Percentiles rank a stretch among this genome's conserved stretches.
phyloP scores from a whole-genome alignment of 2,329 filamentous ascomycete genomes.

The Aspergillus amoenus region DNA sequence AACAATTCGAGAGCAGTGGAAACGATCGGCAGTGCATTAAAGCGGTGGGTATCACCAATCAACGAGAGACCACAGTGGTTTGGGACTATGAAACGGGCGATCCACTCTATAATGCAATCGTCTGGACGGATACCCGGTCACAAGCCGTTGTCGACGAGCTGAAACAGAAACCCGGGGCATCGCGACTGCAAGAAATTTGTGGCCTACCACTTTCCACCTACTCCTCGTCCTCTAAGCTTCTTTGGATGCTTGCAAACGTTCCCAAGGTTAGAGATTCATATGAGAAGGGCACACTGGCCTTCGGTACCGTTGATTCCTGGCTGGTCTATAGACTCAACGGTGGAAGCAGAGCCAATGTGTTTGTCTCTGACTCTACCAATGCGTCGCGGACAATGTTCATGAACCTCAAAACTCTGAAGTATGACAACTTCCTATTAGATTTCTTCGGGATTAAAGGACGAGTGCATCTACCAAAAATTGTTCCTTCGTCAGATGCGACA shows the following conservation, averaged over 20 bases:
- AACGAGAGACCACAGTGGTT: conserved; percentile 82
- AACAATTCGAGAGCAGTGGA: conserved; percentile 66
- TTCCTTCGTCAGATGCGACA: conserved; percentile 71
- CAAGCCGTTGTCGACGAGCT: conserved; percentile 72
- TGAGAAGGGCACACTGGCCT: conserved; percentile 70
- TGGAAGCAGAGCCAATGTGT: conserved; percentile 63
- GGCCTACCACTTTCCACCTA: conserved; percentile 85
- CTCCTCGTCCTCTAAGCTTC: conserved; percentile 77
- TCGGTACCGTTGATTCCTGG: conserved; percentile 88
- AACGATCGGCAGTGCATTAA: conserved; percentile 65
- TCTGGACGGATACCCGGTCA: conserved; percentile 86
- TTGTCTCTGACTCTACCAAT: conserved; percentile 84
- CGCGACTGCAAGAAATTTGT: conserved; percentile 66
- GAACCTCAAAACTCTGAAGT: conserved; percentile 75
- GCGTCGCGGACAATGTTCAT: conserved; percentile 92
- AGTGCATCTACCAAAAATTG: conserved; percentile 73
- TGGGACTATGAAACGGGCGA: conserved; percentile 81
- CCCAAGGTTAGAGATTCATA: conserved; percentile 70
- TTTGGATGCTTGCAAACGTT: conserved; percentile 78
- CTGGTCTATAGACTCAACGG: conserved; percentile 78
- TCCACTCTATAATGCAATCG: conserved; percentile 78
- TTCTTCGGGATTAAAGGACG: conserved; percentile 79
- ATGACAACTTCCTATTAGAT: conserved; percentile 71
- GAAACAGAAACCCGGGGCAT: conserved; percentile 64
- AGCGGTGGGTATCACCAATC: conserved; percentile 82